Evolutionary conservation across 371 early-diverging fungal species (phyloP).

Genomic region (Basidiobolus meristosporus): DNA sequence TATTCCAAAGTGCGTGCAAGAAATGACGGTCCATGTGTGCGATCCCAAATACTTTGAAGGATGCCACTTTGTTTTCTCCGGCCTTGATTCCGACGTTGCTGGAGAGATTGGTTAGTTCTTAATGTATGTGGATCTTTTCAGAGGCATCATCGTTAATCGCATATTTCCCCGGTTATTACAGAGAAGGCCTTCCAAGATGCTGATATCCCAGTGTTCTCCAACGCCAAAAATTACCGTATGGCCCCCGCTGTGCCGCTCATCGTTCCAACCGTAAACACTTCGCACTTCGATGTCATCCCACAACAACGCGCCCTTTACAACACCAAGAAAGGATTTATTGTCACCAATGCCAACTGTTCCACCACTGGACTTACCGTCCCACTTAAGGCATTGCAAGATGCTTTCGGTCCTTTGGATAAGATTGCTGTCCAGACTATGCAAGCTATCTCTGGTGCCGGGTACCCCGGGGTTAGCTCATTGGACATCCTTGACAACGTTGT

Average conservation of each 20-base stretch:
- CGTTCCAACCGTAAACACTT: conserved; percentile 79
- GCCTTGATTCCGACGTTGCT: conserved; percentile 81
- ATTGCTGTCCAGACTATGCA: conserved; percentile 82
- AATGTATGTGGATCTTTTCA: not conserved
- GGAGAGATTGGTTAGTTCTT: conserved; percentile 57
- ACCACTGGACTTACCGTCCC: conserved; percentile 86
- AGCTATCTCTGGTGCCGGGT: conserved; percentile 91
- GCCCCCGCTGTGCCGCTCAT: conserved; percentile 75
- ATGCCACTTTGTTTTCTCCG: conserved; percentile 84
- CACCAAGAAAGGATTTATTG: conserved; percentile 63
- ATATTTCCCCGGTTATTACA: conserved; percentile 5
- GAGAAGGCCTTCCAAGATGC: conserved; percentile 68
- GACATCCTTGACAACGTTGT: conserved; percentile 90
- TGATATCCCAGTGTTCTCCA: conserved; percentile 79
- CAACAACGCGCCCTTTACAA: conserved; percentile 45
- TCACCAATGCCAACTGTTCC: conserved; percentile 96
- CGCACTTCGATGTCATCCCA: conserved; percentile 63
- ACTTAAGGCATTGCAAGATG: conserved; percentile 75
- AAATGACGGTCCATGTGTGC: conserved; percentile 49
- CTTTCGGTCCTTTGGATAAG: conserved; percentile 60
- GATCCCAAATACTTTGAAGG: conserved; percentile 53
- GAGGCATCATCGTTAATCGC: not conserved
- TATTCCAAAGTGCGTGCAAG: conserved; percentile 40
- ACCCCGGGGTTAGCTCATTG: conserved; percentile 84
- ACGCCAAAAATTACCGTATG: conserved; percentile 89